These are phyloP conservation scores for Penicillium glabrum DNA, from an alignment of 2,329 filamentous ascomycete species.

Conservation along the genomic window DNA sequence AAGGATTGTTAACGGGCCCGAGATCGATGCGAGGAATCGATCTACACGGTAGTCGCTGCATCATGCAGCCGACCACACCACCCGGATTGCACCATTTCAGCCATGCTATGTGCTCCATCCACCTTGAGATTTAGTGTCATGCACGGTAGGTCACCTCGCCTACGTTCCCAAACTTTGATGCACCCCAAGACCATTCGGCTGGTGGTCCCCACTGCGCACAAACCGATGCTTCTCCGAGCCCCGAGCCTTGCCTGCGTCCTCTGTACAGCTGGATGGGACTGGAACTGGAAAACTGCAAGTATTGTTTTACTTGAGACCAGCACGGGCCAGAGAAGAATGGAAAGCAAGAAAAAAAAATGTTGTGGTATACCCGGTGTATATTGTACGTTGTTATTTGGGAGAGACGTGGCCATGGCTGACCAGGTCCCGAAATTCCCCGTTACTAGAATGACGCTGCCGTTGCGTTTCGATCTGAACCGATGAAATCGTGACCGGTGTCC, in stretches of 20 bases:
- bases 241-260: not conserved
- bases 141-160: slow-evolving; percentile 25
- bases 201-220: not conserved
- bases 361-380: not conserved
- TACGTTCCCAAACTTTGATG: slow-evolving; percentile 16
- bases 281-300: not conserved
- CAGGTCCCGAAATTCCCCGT: slow-evolving; percentile 12
- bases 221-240: not conserved
- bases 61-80: slow-evolving; percentile 14
- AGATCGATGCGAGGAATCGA: slow-evolving; percentile 21
- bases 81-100: slow-evolving; percentile 23
- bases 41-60: slow-evolving; percentile 20
- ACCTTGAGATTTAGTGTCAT: slow-evolving; percentile 22
- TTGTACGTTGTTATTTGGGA: not conserved
- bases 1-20: slow-evolving; percentile 15
- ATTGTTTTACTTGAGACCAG: not conserved
- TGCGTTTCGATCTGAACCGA: slow-evolving; percentile 24
- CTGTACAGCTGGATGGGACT: not conserved
- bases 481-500: slow-evolving; percentile 20
- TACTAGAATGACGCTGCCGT: slow-evolving; percentile 1
- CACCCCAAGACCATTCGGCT: not conserved
- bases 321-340: not conserved
- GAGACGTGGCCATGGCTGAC: not conserved
- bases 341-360: not conserved
- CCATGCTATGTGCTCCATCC: slow-evolving; percentile 22